Evolutionary conservation across 73 alveolate genomes (phyloP), one percentile per base, ranked within the genome.

Genomic region (Breviolum minutum): DNA sequence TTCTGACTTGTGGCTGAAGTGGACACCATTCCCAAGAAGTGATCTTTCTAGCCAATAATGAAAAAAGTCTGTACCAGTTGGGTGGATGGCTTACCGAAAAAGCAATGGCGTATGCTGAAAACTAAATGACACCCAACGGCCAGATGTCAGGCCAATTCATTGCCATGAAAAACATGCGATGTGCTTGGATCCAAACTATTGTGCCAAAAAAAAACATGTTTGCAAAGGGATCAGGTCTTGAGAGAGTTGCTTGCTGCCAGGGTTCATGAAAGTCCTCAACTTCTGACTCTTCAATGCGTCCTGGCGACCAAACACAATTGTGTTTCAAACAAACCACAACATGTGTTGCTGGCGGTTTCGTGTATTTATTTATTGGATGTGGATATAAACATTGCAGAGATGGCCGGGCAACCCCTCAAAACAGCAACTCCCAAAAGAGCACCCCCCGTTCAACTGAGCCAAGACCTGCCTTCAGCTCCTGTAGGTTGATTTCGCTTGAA

Each of bases 211-310:
- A 0, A 40, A 2, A 40, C 54, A 40, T 40, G 54, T 40, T 40
- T 40, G n/a, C 77, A 68, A 68, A 22, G 77, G 77, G 77, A 14
- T 68, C 17, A 68, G 32, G 40, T 10, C 83, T 14, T 24, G 48
- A 24, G 14, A 9, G 48, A 9, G 48, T 32, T 73, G 48, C 48
- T 27, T 73, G 83, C 40, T 14, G 90, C 94, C 69, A 26, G 29
- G 94, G 12, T n/a, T 63, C 94, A 86, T 86, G 94, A 86, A 86
- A 63, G 64, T 86, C 63, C 63, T 61, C 81, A 86, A 27, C 94
- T 86, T 86, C 19, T 77, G 29, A 27, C 62, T 27, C 80, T 63
- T 86, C 94, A 86, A 63, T 2, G 94, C 94, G 8, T 63, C 63
- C 94, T 86, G 94, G 76, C 61, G 69, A 26, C 12, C 24, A 60